A percentile compares a stretch with the other conserved stretches of the same genome.
phyloP scores from a whole-genome alignment of 495 filamentous ascomycete species.

The Aeminium ludgeri region DNA sequence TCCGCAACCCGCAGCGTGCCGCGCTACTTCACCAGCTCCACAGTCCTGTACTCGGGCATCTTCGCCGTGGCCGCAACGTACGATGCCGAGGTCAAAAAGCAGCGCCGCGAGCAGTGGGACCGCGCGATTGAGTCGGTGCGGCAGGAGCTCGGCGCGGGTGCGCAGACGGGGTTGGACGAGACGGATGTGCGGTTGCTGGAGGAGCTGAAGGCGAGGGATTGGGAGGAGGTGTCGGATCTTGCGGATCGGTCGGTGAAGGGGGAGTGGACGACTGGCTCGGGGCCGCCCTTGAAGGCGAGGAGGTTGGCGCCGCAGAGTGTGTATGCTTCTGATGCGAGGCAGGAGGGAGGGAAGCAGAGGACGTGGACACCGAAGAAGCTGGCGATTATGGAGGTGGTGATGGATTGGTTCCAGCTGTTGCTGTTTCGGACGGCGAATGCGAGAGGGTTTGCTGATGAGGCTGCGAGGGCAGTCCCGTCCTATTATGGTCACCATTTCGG shows the following conservation, averaged over 20 bases:
- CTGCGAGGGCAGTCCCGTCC: constrained; percentile 3
- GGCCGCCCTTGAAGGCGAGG: constrained; percentile 10
- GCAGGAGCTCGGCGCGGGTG: constrained; percentile 26
- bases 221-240: background rate
- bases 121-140: constrained; percentile 34
- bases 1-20: constrained; percentile 35
- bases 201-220: background rate
- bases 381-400: constrained; percentile 13
- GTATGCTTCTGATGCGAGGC: constrained; percentile 16
- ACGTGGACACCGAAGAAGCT: constrained; percentile 21
- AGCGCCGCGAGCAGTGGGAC: constrained; percentile 47
- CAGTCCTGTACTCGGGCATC: constrained; percentile 53
- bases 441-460: background rate
- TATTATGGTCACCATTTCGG: constrained; percentile 5
- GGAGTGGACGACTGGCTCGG: constrained; percentile 20
- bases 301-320: constrained; percentile 22
- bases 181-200: background rate
- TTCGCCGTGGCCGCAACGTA: constrained; percentile 53
- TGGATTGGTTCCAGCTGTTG: constrained; percentile 13
- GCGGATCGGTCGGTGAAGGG: background rate
- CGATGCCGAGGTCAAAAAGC: constrained; percentile 46
- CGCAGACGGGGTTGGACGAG: background rate
- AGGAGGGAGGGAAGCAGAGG: constrained; percentile 7
- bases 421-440: constrained; percentile 6
- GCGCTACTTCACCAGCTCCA: constrained; percentile 45